phyloP scores from a whole-genome alignment of 208 protist genomes.

The Novymonas esmeraldas region DNA sequence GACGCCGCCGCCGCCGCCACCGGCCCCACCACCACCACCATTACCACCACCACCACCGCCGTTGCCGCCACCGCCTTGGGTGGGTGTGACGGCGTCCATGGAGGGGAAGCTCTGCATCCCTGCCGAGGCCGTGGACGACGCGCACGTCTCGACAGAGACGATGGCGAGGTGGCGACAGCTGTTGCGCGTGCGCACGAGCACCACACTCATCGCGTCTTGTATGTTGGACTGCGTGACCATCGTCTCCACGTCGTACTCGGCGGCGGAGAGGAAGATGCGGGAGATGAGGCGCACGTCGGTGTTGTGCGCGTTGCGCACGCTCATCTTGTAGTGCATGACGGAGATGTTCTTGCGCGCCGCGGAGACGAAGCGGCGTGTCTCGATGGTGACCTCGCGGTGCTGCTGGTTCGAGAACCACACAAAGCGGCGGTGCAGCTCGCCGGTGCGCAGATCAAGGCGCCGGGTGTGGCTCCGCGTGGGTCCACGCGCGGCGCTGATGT shows the following conservation, averaged over 20 bases:
- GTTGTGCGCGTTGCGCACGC: conserved; percentile 79
- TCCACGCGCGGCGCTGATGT: conserved; percentile 69
- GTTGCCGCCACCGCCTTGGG: conserved; percentile 2
- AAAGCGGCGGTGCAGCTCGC: conserved; percentile 69
- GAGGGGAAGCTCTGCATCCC: conserved; percentile 12
- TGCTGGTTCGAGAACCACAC: conserved; percentile 78
- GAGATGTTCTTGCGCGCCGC: conserved; percentile 69
- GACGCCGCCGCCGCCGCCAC: neutral
- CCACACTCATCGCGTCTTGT: conserved; percentile 67
- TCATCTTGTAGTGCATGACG: conserved; percentile 66
- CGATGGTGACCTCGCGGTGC: conserved; percentile 76
- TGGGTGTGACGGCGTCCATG: conserved; percentile 7
- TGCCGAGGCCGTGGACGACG: conserved; percentile 28
- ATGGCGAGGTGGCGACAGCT: conserved; percentile 85
- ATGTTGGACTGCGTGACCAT: conserved; percentile 59
- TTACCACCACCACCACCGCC: neutral
- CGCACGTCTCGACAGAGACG: conserved; percentile 63
- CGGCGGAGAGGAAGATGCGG: conserved; percentile 47
- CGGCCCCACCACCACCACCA: neutral
- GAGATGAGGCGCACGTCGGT: conserved; percentile 89
- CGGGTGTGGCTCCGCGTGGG: conserved; percentile 60
- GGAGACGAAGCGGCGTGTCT: conserved; percentile 76
- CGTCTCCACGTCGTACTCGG: conserved; percentile 68
- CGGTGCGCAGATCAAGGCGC: conserved; percentile 72
- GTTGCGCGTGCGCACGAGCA: conserved; percentile 80